These are phyloP conservation scores for Eucalyptus regnans DNA, from an alignment of 345 rosid species.

Conservation along the genomic window DNA sequence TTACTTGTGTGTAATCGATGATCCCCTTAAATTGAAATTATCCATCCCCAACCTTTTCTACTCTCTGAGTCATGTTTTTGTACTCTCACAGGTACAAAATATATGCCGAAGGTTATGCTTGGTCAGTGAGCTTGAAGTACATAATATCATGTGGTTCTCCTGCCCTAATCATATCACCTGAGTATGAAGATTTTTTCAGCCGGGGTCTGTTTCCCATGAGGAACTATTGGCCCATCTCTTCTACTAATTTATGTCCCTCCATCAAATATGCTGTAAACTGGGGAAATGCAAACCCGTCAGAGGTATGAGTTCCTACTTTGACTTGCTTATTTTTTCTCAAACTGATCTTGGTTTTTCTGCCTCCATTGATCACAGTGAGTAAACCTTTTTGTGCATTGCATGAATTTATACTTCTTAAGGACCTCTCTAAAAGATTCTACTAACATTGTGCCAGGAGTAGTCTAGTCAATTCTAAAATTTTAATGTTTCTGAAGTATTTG, in stretches of 20 bases:
- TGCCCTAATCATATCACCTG: slow-evolving; percentile 62
- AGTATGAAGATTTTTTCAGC: slow-evolving; percentile 84
- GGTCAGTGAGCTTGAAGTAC: slow-evolving; percentile 96
- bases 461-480: not conserved
- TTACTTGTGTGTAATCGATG: not conserved
- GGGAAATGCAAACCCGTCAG: slow-evolving; percentile 60
- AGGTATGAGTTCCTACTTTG: slow-evolving; percentile 22
- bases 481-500: not conserved
- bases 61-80: not conserved
- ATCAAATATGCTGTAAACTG: slow-evolving; percentile 77
- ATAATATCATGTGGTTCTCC: slow-evolving; percentile 80
- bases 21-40: not conserved
- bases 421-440: not conserved
- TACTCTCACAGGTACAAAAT: slow-evolving; percentile 59
- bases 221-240: slow-evolving; percentile 82
- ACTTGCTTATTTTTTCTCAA: not conserved
- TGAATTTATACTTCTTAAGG: not conserved
- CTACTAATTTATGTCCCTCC: slow-evolving; percentile 43
- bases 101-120: slow-evolving; percentile 93
- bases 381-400: not conserved
- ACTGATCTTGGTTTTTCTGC: not conserved
- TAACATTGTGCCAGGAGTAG: not conserved
- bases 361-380: not conserved
- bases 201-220: slow-evolving; percentile 63
- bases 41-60: not conserved